A percentile compares a stretch with the other conserved stretches of the same genome.
phyloP scores from a whole-genome alignment of 1,284 basidiomycete species.

The Entoloma clypeatum region DNA sequence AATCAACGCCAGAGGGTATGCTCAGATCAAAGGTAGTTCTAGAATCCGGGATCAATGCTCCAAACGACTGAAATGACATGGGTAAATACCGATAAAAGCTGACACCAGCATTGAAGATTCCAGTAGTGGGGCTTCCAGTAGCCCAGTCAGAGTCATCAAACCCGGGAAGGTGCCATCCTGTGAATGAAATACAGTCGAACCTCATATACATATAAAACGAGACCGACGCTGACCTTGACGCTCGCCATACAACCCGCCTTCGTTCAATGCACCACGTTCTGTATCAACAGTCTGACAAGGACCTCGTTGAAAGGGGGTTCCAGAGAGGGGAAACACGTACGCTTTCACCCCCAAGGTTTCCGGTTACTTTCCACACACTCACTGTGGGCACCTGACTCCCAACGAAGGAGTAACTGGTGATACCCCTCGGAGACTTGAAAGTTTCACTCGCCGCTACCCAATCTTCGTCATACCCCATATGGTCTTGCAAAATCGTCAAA shows the following conservation, averaged over 20 bases:
- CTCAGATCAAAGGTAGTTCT: conserved; percentile 43
- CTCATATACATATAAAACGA: not conserved
- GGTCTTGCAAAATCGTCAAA: conserved; percentile 50
- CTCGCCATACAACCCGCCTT: conserved; percentile 46
- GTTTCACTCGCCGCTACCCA: conserved; percentile 36
- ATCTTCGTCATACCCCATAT: conserved; percentile 50
- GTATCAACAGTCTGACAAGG: conserved; percentile 38
- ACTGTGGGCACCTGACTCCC: conserved; percentile 35
- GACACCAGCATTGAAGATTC: conserved; percentile 39
- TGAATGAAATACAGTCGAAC: conserved; percentile 4
- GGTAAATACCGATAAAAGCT: conserved; percentile 38
- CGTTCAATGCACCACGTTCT: conserved; percentile 44
- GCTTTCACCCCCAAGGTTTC: conserved; percentile 45
- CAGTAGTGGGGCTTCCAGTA: conserved; percentile 35
- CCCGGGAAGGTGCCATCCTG: conserved; percentile 48
- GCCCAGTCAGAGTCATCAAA: conserved; percentile 45
- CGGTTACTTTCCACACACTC: conserved; percentile 43
- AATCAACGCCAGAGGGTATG: conserved; percentile 44
- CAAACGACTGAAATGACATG: not conserved
- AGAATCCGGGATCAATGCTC: conserved; percentile 1
- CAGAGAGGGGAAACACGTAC: conserved; percentile 24
- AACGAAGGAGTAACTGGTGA: conserved; percentile 40
- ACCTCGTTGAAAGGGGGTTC: too few relatives aligned
- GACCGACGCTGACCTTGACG: conserved; percentile 32
- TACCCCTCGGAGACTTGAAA: conserved; percentile 45